phyloP scores from a whole-genome alignment of 176 grass and related monocot genomes.

The Triticum monococcum region DNA sequence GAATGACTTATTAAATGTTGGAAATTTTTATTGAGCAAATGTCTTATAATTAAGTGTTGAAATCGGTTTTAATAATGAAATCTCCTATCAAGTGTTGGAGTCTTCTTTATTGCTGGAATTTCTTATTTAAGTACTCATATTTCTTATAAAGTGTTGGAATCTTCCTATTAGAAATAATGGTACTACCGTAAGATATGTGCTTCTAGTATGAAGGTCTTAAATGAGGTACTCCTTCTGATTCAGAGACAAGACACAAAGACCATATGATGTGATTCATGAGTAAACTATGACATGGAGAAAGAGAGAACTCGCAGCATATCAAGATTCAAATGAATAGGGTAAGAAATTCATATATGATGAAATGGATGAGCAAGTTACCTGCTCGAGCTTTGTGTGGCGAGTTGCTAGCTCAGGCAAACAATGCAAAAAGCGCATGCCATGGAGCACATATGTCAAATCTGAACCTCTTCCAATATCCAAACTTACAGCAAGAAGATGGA shows the following conservation, averaged over 20 bases:
- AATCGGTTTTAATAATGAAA: too few species aligned
- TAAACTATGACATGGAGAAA: not conserved
- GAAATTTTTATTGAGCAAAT: too few species aligned
- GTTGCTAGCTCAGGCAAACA: slow-evolving; percentile 75
- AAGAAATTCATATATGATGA: not conserved
- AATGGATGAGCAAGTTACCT: slow-evolving; percentile 45
- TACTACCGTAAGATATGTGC: too few species aligned
- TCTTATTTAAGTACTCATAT: too few species aligned
- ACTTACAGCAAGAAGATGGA: slow-evolving; percentile 72
- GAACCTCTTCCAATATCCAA: slow-evolving; percentile 59
- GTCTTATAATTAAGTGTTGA: too few species aligned
- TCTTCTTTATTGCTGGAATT: too few species aligned
- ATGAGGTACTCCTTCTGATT: too few species aligned
- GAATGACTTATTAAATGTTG: too few species aligned
- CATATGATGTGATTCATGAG: slow-evolving; percentile 16
- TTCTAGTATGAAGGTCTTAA: too few species aligned
- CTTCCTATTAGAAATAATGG: too few species aligned
- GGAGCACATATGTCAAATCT: slow-evolving; percentile 66
- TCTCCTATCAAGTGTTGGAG: too few species aligned
- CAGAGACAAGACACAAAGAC: not conserved
- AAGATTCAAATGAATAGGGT: not conserved
- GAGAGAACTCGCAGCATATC: not conserved
- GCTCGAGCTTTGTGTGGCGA: slow-evolving; percentile 82
- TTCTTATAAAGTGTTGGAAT: too few species aligned
- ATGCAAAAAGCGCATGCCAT: slow-evolving; percentile 77